These are phyloP conservation scores for Mycena filopes DNA, from an alignment of 768 basidiomycete genomes.

Conservation along the genomic window DNA sequence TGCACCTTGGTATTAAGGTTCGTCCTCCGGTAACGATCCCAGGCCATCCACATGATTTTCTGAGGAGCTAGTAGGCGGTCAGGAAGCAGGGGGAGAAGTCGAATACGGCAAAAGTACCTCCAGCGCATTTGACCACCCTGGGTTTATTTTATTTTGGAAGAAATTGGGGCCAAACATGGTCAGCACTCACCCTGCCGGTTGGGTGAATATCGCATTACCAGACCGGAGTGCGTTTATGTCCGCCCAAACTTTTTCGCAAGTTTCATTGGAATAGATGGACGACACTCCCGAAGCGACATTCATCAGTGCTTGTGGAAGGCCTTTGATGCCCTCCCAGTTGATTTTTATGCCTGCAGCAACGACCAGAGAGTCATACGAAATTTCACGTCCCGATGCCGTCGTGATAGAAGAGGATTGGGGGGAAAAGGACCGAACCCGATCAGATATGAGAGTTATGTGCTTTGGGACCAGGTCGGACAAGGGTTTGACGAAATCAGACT, in stretches of 20 bases:
- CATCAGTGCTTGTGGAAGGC: constrained; percentile 80
- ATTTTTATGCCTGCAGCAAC: constrained; percentile 90
- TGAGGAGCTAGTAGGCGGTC: constrained; percentile 68
- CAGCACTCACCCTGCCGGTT: constrained; percentile 72
- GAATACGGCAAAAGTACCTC: constrained; percentile 59
- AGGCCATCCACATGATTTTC: constrained; percentile 98
- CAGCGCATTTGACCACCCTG: constrained; percentile 87
- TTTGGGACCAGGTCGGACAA: constrained; percentile 78
- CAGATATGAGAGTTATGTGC: constrained; percentile 76
- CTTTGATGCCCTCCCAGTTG: constrained; percentile 82
- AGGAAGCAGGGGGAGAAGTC: constrained; percentile 2
- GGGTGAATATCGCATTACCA: constrained; percentile 94
- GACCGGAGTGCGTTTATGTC: constrained; percentile 80
- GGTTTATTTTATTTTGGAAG: no score
- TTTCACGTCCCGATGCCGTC: constrained; percentile 72
- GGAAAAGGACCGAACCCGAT: constrained; percentile 78
- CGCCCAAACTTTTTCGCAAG: constrained; percentile 89
- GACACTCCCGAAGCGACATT: constrained; percentile 85
- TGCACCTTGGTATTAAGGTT: constrained; percentile 66
- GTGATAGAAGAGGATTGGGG: constrained; percentile 80
- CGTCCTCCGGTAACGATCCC: constrained; percentile 80
- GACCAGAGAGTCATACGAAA: constrained; percentile 87
- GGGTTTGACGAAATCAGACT: constrained; percentile 73
- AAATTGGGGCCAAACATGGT: no score
- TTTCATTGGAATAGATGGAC: constrained; percentile 91